Conservation (phyloP, 2,329 filamentous ascomycete species). For the Penicillium sp. region DNA sequence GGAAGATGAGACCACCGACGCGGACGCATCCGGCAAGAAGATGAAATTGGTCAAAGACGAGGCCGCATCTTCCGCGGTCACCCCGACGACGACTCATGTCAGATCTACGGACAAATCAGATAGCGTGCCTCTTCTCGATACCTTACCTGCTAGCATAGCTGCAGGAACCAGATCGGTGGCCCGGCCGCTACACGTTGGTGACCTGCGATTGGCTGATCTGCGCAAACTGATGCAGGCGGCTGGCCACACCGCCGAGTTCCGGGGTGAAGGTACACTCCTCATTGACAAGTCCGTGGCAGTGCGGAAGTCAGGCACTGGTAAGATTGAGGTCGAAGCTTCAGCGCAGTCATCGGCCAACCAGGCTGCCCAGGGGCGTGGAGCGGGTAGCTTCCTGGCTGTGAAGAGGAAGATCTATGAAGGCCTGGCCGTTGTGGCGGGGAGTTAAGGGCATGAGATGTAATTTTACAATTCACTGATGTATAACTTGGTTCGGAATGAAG, state of each 20-base stretch:
- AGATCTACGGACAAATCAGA: slow-evolving; percentile 30
- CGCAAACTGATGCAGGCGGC: slow-evolving; percentile 74
- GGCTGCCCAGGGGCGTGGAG: slow-evolving; percentile 46
- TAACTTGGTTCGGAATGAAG: slow-evolving; percentile 6
- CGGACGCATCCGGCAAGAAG: slow-evolving; percentile 48
- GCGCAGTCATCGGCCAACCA: slow-evolving; percentile 50
- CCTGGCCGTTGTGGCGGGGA: slow-evolving; percentile 80
- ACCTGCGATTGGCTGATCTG: slow-evolving; percentile 82
- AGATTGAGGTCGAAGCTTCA: slow-evolving; percentile 79
- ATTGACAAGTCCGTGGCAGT: slow-evolving; percentile 87
- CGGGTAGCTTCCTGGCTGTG: slow-evolving; percentile 76
- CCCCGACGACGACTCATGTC: slow-evolving; percentile 18
- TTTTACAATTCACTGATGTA: slow-evolving; percentile 14
- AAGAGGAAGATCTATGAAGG: slow-evolving; percentile 90
- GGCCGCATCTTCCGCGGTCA: slow-evolving; percentile 29
- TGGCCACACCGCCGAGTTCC: slow-evolving; percentile 85
- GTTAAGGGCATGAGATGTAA: slow-evolving; percentile 40
- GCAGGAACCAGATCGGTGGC: slow-evolving; percentile 71
- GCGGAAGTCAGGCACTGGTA: slow-evolving; percentile 78
- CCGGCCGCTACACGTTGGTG: slow-evolving; percentile 89
- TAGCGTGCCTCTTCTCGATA: slow-evolving; percentile 52
- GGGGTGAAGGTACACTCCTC: slow-evolving; percentile 85
- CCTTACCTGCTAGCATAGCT: slow-evolving; percentile 57
- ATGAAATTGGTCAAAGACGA: slow-evolving; percentile 49
- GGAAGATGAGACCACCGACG: slow-evolving; percentile 35